Evolutionary conservation across 106 monocot genomes (phyloP).

Genomic region (Chionographis japonica): DNA sequence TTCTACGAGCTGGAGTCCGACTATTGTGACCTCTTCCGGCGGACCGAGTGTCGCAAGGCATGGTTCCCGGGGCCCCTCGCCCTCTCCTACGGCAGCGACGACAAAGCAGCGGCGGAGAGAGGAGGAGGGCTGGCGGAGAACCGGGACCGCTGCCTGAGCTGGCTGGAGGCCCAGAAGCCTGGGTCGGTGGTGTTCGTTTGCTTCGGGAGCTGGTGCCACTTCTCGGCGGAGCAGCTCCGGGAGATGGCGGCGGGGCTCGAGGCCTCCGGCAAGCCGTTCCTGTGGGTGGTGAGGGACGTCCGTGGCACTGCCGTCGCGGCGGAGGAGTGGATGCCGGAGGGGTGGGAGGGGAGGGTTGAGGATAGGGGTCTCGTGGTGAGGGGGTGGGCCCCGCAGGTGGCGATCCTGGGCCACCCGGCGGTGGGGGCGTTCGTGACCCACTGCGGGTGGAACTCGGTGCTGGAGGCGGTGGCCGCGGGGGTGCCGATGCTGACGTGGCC

Average conservation of each 20-base stretch:
- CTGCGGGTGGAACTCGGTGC: slow-evolving; percentile 55
- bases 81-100: slow-evolving; percentile 4
- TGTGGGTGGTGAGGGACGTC: slow-evolving; percentile 22
- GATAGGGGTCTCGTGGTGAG: slow-evolving; percentile 20
- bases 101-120: not conserved
- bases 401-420: slow-evolving; percentile 27
- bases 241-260: slow-evolving; percentile 23
- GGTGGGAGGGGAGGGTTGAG: slow-evolving; percentile 22
- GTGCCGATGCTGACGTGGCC: slow-evolving; percentile 44
- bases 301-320: slow-evolving; percentile 1
- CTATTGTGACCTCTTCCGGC: slow-evolving; percentile 29
- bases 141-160: not conserved
- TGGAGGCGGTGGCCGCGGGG: slow-evolving; percentile 34
- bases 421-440: slow-evolving; percentile 54
- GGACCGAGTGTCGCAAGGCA: slow-evolving; percentile 15
- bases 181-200: not conserved
- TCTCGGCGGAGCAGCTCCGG: not conserved
- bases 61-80: slow-evolving; percentile 46
- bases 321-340: slow-evolving; percentile 7
- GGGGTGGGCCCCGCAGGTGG: slow-evolving; percentile 45
- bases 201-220: slow-evolving; percentile 3
- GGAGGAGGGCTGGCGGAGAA: slow-evolving; percentile 2
- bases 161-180: not conserved
- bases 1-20: slow-evolving; percentile 31
- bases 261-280: slow-evolving; percentile 5